phyloP scores from a whole-genome alignment of 257 asterid genomes.

The Solanum appendiculatum region DNA sequence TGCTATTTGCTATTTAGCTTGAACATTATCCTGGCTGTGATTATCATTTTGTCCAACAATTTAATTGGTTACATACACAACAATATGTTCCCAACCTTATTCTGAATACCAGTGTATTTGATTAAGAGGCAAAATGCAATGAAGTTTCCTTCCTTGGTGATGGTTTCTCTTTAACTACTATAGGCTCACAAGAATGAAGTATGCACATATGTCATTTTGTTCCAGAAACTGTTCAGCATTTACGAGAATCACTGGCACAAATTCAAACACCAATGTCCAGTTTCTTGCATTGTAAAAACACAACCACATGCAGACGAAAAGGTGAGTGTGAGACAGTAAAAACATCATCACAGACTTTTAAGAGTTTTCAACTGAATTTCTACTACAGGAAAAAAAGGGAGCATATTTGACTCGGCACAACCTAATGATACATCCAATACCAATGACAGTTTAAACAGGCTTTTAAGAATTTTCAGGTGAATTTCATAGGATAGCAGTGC shows the following conservation, averaged over 20 bases:
- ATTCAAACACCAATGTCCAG: slow-evolving; percentile 81
- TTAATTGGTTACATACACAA: not conserved
- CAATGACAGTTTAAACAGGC: not conserved
- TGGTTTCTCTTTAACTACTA: not conserved
- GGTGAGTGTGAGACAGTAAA: not conserved
- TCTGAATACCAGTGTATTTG: not conserved
- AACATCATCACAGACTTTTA: not conserved
- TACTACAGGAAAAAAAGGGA: not conserved
- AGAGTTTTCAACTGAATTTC: not conserved
- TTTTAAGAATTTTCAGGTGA: not conserved
- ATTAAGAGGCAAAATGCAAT: not conserved
- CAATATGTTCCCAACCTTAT: not conserved
- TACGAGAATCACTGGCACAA: slow-evolving; percentile 59
- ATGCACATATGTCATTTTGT: slow-evolving; percentile 48
- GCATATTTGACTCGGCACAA: not conserved
- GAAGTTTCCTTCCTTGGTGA: not conserved
- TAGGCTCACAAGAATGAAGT: slow-evolving; percentile 35
- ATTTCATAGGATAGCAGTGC: not conserved
- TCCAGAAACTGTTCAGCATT: slow-evolving; percentile 81
- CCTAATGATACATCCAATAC: not conserved
- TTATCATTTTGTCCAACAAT: too few species aligned
- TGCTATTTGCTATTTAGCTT: too few species aligned
- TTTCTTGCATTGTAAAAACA: slow-evolving; percentile 65
- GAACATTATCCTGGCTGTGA: too few species aligned
- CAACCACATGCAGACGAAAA: not conserved